Conservation (phyloP, 805 yeast genomes). For the Lipomyces mesembrius region DNA sequence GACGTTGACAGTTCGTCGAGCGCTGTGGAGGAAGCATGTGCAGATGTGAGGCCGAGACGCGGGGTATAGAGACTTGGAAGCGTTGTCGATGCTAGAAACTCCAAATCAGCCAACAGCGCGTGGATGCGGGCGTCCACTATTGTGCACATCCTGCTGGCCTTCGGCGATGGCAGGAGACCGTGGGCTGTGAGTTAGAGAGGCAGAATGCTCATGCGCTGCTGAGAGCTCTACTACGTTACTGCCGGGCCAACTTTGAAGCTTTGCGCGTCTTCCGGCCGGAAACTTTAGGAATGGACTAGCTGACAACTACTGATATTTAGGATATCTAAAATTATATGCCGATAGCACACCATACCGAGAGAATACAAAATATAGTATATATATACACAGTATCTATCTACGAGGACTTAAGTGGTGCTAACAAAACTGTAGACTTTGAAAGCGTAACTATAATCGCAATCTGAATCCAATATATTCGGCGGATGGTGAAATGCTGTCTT, state of each 20-base stretch:
- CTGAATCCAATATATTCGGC: too few species aligned
- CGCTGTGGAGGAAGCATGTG: constrained; percentile 13
- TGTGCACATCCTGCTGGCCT: constrained; percentile 17
- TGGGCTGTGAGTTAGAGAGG: neutral
- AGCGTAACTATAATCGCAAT: neutral
- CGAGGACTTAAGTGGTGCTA: too few species aligned
- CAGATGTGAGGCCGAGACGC: constrained; percentile 7
- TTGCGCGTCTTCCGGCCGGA: too few species aligned
- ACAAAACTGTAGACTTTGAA: neutral
- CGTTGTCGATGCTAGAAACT: constrained; percentile 26
- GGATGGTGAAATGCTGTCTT: too few species aligned
- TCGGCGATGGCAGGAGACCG: neutral
- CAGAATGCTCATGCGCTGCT: neutral
- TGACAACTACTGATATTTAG: too few species aligned
- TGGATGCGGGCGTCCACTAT: constrained; percentile 29
- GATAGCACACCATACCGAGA: too few species aligned
- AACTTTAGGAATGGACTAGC: too few species aligned
- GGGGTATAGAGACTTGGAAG: constrained; percentile 29
- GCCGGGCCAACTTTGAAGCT: too few species aligned
- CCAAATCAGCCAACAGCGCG: constrained; percentile 26
- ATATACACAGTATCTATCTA: too few species aligned
- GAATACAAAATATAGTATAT: too few species aligned
- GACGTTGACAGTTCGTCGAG: neutral
- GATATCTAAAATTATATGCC: too few species aligned
- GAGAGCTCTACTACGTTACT: neutral